Percentiles rank a stretch among this genome's conserved stretches.
Conservation (phyloP, 1,284 basidiomycete species). For the Heterobasidion irregulare region DNA sequence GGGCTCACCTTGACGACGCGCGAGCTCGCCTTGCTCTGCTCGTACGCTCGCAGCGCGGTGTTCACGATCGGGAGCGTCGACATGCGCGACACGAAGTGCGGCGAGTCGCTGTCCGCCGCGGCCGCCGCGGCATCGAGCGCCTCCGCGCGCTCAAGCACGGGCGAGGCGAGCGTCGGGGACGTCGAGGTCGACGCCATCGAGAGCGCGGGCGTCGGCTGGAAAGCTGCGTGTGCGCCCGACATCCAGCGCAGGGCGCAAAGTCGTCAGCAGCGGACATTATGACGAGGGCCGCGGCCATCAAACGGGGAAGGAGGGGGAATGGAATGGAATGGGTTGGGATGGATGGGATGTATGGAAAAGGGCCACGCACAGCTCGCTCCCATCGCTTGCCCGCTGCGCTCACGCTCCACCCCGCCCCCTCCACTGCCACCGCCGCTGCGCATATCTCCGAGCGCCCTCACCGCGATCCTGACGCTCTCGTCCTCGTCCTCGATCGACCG, state of each 20-base stretch:
- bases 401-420: neutral
- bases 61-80: slow-evolving; percentile 52
- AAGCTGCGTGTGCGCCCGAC: slow-evolving; percentile 13
- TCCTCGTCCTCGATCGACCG: slow-evolving; percentile 30
- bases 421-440: slow-evolving; percentile 29
- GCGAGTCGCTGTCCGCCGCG: slow-evolving; percentile 15
- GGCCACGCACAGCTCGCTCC: slow-evolving; percentile 19
- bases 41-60: slow-evolving; percentile 65
- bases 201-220: slow-evolving; percentile 28
- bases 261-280: neutral
- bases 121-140: slow-evolving; percentile 6
- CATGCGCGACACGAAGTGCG: slow-evolving; percentile 42
- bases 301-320: neutral
- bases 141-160: slow-evolving; percentile 8
- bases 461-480: slow-evolving; percentile 58
- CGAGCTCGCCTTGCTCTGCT: slow-evolving; percentile 71
- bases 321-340: neutral
- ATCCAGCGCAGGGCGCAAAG: neutral
- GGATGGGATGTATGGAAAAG: too few species aligned
- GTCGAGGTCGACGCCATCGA: slow-evolving; percentile 23
- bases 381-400: neutral
- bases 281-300: neutral
- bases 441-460: slow-evolving; percentile 64
- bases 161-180: slow-evolving; percentile 19
- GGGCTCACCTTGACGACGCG: slow-evolving; percentile 64